A percentile compares a stretch with the other conserved stretches of the same genome.
These are phyloP conservation scores for Herpetospermum pedunculosum DNA, from an alignment of 306 rosid species.

Conservation along the genomic window DNA sequence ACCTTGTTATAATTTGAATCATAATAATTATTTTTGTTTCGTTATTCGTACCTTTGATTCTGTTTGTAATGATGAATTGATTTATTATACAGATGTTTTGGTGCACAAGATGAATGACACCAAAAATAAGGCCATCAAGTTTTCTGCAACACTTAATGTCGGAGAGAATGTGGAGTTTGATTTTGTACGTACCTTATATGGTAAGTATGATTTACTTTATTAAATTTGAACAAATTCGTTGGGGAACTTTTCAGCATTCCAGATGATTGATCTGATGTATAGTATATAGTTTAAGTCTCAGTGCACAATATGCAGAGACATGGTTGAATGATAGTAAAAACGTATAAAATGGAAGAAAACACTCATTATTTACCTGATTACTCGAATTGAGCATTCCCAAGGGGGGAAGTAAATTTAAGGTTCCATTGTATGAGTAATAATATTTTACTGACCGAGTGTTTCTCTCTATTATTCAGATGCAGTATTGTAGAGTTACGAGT, in stretches of 20 bases:
- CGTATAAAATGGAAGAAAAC: background rate
- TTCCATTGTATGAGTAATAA: background rate
- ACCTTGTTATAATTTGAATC: background rate
- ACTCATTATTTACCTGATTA: background rate
- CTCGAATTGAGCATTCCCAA: background rate
- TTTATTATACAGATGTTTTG: conserved; percentile 26
- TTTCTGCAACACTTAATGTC: conserved; percentile 20
- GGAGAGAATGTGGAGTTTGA: conserved; percentile 31
- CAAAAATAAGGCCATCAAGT: conserved; percentile 14
- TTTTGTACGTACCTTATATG: conserved; percentile 13
- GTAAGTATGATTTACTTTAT: conserved; percentile 6
- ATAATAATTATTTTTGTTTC: background rate
- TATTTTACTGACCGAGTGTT: background rate
- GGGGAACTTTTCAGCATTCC: background rate
- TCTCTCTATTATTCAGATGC: background rate
- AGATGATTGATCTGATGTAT: background rate
- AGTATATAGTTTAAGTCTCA: background rate
- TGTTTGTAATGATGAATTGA: background rate
- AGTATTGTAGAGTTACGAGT: background rate
- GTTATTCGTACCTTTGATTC: background rate
- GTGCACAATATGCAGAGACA: background rate
- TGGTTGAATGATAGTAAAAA: background rate
- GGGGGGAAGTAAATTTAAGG: background rate
- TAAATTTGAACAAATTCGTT: background rate
- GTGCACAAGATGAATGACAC: conserved; percentile 17